Percentiles rank a stretch among this genome's conserved stretches.
Conservation (phyloP, 2,329 filamentous ascomycete species). For the Aspergillus versicolor region DNA sequence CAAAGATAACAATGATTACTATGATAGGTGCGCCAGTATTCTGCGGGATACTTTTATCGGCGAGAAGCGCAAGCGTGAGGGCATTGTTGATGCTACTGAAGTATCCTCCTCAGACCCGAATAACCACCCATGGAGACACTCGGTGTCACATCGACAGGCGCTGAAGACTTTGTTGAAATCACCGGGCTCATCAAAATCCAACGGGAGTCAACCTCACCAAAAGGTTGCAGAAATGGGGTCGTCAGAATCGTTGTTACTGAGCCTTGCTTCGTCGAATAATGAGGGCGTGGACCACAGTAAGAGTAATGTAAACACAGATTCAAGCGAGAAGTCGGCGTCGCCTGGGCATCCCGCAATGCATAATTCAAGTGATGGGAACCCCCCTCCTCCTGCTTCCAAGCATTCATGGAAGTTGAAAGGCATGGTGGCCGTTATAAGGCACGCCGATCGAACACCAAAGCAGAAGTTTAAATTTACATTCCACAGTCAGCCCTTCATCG, state of each 20-base stretch:
- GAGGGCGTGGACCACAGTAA: constrained; percentile 28
- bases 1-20: constrained; percentile 98
- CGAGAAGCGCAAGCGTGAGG: constrained; percentile 58
- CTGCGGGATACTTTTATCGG: constrained; percentile 83
- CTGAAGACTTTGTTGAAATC: constrained; percentile 64
- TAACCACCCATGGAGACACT: constrained; percentile 37
- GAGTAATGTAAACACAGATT: constrained; percentile 10
- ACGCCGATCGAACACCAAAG: constrained; percentile 96
- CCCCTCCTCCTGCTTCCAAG: constrained; percentile 67
- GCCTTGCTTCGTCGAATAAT: constrained; percentile 34
- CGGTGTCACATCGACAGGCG: constrained; percentile 46
- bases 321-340: constrained; percentile 23
- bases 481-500: constrained; percentile 93
- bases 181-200: constrained; percentile 62
- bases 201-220: constrained; percentile 45
- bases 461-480: constrained; percentile 99
- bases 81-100: constrained; percentile 34
- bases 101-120: constrained; percentile 34
- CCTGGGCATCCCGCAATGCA: constrained; percentile 24
- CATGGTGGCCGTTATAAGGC: constrained; percentile 92
- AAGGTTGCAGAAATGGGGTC: constrained; percentile 45
- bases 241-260: constrained; percentile 41
- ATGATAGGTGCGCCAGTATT: constrained; percentile 84
- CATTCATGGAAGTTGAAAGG: constrained; percentile 98
- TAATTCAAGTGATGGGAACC: constrained; percentile 26